These are phyloP conservation scores for Mycena latifolia DNA, from an alignment of 768 basidiomycete genomes.

Conservation along the genomic window DNA sequence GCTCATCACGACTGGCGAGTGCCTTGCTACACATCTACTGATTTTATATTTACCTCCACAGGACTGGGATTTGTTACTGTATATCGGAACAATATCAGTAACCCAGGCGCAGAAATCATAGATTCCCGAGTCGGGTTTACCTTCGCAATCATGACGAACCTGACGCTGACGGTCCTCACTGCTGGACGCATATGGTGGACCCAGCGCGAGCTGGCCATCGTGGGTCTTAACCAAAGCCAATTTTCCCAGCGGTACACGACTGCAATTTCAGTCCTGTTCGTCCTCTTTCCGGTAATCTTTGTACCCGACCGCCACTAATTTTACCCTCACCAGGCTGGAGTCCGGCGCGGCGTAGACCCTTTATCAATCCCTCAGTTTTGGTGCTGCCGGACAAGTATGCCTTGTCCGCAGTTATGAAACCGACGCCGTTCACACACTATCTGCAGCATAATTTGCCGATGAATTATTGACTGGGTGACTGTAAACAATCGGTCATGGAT, in stretches of 20 bases:
- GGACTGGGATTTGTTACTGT: too few species aligned
- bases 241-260: too few species aligned
- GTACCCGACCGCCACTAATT: too few species aligned
- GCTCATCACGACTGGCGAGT: slow-evolving; percentile 13
- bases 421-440: background rate
- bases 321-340: background rate
- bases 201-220: slow-evolving; percentile 9
- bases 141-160: slow-evolving; percentile 18
- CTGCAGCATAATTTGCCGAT: background rate
- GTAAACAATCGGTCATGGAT: too few species aligned
- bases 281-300: background rate
- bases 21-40: background rate
- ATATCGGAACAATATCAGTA: too few species aligned
- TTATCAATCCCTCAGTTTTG: background rate
- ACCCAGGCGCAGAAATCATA: too few species aligned
- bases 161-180: slow-evolving; percentile 17
- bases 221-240: background rate
- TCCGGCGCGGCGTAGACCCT: slow-evolving; percentile 17
- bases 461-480: too few species aligned
- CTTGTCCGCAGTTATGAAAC: background rate
- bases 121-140: slow-evolving; percentile 2
- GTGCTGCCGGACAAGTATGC: slow-evolving; percentile 9
- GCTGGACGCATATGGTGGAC: slow-evolving; percentile 25
- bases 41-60: too few species aligned
- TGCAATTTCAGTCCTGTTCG: background rate